These are phyloP conservation scores for Calonectria multiphialidica DNA, from an alignment of 2,329 filamentous ascomycete species.

Conservation along the genomic window DNA sequence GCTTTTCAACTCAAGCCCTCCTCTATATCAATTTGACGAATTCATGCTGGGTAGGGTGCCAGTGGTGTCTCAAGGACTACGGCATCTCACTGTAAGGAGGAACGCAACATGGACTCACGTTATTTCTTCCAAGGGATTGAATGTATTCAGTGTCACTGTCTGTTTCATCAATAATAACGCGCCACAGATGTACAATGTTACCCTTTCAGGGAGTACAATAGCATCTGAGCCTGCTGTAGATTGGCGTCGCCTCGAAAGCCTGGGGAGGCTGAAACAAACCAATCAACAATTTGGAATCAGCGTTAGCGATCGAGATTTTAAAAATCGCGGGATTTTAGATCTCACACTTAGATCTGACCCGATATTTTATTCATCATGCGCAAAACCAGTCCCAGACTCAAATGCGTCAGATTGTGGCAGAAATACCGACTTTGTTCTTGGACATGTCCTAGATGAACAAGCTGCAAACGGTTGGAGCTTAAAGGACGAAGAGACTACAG, in stretches of 20 bases:
- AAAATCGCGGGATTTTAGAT: constrained; percentile 6
- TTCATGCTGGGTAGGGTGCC: rapidly evolving
- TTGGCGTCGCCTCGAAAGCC: not conserved
- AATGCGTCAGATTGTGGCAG: not conserved
- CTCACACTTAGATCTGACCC: not conserved
- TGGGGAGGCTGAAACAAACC: not conserved
- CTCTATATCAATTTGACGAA: not conserved
- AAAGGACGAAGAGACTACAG: not conserved
- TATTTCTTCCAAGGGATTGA: rapidly evolving
- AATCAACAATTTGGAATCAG: not conserved
- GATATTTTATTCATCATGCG: not conserved
- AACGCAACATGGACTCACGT: not conserved
- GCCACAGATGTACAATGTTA: constrained; percentile 14
- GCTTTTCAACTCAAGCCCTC: constrained; percentile 9
- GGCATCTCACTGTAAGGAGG: not conserved
- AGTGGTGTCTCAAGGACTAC: not conserved
- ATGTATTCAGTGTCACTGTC: not conserved
- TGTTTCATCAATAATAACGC: constrained; percentile 4
- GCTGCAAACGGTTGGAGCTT: not conserved
- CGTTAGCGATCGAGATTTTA: rapidly evolving
- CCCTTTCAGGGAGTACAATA: constrained; percentile 10
- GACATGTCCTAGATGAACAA: not conserved
- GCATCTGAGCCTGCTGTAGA: not conserved
- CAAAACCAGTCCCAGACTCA: not conserved
- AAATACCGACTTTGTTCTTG: not conserved